phyloP scores from a whole-genome alignment of 2,329 filamentous ascomycete species.

The Fusarium sp. region DNA sequence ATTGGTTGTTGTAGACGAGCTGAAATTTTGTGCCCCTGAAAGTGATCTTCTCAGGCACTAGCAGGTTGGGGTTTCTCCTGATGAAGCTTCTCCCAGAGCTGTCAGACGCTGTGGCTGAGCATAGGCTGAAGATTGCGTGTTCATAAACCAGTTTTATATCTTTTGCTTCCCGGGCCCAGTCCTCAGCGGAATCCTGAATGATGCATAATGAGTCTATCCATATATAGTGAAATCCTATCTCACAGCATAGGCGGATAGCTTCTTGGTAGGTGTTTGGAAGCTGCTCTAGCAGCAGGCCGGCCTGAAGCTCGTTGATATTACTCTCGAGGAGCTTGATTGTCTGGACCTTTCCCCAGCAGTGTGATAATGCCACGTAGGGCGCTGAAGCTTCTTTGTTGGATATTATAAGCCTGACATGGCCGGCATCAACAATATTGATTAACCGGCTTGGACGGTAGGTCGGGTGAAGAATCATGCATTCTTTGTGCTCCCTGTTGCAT shows the following conservation, averaged over 20 bases:
- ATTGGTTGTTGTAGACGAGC: not conserved
- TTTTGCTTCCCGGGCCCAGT: not conserved
- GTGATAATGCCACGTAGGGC: not conserved
- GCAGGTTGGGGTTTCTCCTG: not conserved
- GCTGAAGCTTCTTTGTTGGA: not conserved
- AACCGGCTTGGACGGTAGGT: not conserved
- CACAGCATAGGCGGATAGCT: not conserved
- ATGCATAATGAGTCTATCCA: not conserved
- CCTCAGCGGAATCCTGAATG: not conserved
- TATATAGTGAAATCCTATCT: not conserved
- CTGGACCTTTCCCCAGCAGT: not conserved
- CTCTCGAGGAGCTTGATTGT: not conserved
- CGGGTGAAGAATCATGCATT: not conserved
- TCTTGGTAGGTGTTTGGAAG: not conserved
- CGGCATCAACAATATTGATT: not conserved
- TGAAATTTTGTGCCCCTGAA: not conserved
- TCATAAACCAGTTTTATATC: not conserved
- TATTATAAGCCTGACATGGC: not conserved
- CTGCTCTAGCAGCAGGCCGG: not conserved
- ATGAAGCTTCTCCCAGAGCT: not conserved
- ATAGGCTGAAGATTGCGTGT: not conserved
- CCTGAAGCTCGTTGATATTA: not conserved
- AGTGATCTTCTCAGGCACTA: not conserved
- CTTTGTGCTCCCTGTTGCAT: not conserved
- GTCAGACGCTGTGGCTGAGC: not conserved